Conservation (phyloP, 352 stramenopile genomes). For the Pythium myriotylum region DNA sequence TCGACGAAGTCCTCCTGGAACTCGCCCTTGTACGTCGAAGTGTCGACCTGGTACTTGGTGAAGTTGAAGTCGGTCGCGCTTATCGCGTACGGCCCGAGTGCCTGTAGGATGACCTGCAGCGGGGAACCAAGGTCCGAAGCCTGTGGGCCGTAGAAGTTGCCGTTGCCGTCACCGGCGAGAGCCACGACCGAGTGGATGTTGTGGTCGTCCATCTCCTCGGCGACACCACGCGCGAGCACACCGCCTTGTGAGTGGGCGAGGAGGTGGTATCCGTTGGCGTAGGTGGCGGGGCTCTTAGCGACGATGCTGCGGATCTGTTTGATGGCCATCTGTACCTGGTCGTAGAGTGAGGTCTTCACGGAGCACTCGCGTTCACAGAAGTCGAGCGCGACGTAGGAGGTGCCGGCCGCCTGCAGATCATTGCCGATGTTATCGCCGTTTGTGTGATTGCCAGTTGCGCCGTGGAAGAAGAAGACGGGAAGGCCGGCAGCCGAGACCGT, state of each 20-base stretch:
- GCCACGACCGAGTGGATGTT: slow-evolving; percentile 42
- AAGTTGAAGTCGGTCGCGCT: slow-evolving; percentile 38
- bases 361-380: slow-evolving; percentile 42
- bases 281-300: slow-evolving; percentile 29
- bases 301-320: slow-evolving; percentile 34
- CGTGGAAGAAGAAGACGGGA: slow-evolving; percentile 55
- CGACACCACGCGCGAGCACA: slow-evolving; percentile 33
- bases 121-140: slow-evolving; percentile 25
- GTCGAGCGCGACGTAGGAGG: slow-evolving; percentile 36
- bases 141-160: slow-evolving; percentile 44
- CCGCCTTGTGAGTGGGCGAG: slow-evolving; percentile 48
- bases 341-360: slow-evolving; percentile 22
- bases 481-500: slow-evolving; percentile 8
- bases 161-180: slow-evolving; percentile 43
- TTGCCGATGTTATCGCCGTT: slow-evolving; percentile 32
- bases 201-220: slow-evolving; percentile 56
- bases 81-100: slow-evolving; percentile 21
- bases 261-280: slow-evolving; percentile 45
- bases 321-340: slow-evolving; percentile 41
- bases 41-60: slow-evolving; percentile 26
- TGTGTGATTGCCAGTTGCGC: slow-evolving; percentile 30
- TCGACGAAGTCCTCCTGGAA: slow-evolving; percentile 20
- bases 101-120: slow-evolving; percentile 33
- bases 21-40: slow-evolving; percentile 25
- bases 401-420: slow-evolving; percentile 32